Evolutionary conservation across 768 basidiomycete species (phyloP).

Genomic region (Epithele typhae): DNA sequence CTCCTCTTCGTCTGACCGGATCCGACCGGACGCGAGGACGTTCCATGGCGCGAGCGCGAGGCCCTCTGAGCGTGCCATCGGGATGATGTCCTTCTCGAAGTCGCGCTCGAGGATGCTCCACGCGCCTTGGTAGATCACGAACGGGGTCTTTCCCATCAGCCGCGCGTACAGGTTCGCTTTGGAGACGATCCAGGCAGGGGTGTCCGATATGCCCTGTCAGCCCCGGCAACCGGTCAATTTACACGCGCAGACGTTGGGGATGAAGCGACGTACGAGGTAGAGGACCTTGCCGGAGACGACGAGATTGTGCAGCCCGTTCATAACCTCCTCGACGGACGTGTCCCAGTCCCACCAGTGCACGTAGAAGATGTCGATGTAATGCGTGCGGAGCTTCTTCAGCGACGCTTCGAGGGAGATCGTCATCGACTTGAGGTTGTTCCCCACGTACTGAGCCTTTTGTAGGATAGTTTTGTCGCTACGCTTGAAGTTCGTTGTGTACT

Average conservation of each 20-base stretch:
- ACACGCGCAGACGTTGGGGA: too few species aligned
- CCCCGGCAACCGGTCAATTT: too few species aligned
- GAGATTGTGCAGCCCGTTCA: constrained; percentile 49
- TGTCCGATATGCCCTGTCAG: constrained; percentile 27
- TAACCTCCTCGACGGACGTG: constrained; percentile 51
- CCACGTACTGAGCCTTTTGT: constrained; percentile 26
- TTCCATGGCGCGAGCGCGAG: constrained; percentile 24
- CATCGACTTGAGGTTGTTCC: constrained; percentile 38
- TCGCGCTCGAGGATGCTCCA: constrained; percentile 33
- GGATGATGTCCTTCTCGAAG: constrained; percentile 37
- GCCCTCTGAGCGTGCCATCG: constrained; percentile 30
- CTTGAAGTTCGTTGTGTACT: constrained; percentile 25
- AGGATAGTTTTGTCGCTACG: constrained; percentile 11
- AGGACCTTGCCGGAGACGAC: too few species aligned
- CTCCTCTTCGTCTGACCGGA: constrained; percentile 23
- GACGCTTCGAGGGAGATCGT: constrained; percentile 29
- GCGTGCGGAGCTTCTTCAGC: constrained; percentile 39
- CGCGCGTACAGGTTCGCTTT: constrained; percentile 37
- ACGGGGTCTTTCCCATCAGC: constrained; percentile 33
- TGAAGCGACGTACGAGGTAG: constrained; percentile 19
- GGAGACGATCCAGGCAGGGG: constrained; percentile 36
- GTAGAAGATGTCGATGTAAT: constrained; percentile 44
- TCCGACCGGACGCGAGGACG: constrained; percentile 20
- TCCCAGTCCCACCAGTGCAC: constrained; percentile 49
- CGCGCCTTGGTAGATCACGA: constrained; percentile 31